A percentile compares a stretch with the other conserved stretches of the same genome.
These are phyloP conservation scores for Clonostachys rosea DNA, from an alignment of 2,329 filamentous ascomycete species.

Conservation along the genomic window DNA sequence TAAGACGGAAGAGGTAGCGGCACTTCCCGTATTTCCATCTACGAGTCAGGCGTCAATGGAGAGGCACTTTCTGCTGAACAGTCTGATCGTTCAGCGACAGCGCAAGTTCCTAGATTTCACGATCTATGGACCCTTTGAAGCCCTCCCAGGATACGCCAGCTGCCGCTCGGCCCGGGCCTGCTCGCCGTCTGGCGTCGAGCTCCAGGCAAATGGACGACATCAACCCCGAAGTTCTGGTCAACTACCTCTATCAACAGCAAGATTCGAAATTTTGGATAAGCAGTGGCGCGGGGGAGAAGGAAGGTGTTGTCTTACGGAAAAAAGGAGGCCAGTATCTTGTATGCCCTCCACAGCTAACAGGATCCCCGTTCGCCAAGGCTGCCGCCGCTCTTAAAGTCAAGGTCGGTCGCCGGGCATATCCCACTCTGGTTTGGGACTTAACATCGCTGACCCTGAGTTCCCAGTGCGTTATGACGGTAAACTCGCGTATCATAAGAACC, in stretches of 20 bases:
- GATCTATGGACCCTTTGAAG: too few species aligned
- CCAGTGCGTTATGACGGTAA: conserved; percentile 75
- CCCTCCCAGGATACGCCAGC: too few species aligned
- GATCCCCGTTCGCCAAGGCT: conserved; percentile 59
- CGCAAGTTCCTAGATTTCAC: too few species aligned
- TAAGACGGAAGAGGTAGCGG: too few species aligned
- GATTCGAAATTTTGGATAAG: conserved; percentile 71
- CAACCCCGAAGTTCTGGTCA: conserved; percentile 79
- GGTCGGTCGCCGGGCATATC: conserved; percentile 31
- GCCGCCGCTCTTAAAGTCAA: conserved; percentile 68
- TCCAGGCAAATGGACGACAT: conserved; percentile 64
- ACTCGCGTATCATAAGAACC: conserved; percentile 74
- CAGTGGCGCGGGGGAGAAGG: conserved; percentile 61
- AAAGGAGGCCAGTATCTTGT: conserved; percentile 65
- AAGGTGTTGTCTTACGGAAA: conserved; percentile 71
- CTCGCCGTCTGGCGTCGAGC: conserved; percentile 17
- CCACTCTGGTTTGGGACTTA: background rate
- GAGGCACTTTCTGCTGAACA: too few species aligned
- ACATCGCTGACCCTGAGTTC: too few species aligned
- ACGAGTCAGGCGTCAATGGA: too few species aligned
- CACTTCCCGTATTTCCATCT: too few species aligned
- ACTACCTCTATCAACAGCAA: conserved; percentile 77
- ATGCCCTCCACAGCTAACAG: conserved; percentile 60
- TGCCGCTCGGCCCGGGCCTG: too few species aligned
- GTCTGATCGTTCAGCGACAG: too few species aligned